Evolutionary conservation across 441 rosid genomes (phyloP).

Genomic region (Mallotus japonicus): DNA sequence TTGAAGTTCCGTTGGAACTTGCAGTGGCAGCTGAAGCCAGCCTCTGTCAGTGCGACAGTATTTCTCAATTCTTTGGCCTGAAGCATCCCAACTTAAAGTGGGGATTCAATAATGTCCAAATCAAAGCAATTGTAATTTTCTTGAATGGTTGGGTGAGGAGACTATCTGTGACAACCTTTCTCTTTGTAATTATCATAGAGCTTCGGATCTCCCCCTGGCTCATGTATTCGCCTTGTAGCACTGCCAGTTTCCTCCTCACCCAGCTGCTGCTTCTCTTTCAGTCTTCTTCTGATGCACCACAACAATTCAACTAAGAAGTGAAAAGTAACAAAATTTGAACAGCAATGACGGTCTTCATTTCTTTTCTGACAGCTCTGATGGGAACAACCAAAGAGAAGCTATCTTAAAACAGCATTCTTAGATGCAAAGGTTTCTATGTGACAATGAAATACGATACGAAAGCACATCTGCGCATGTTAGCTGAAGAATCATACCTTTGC

Average conservation of each 20-base stretch:
- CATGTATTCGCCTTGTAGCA: neutral
- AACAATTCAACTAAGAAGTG: slow-evolving; percentile 5
- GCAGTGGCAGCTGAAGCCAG: neutral
- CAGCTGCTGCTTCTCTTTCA: neutral
- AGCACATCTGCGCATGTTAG: neutral
- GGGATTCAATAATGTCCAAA: neutral
- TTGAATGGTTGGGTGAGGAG: neutral
- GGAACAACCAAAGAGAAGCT: neutral
- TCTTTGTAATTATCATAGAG: neutral
- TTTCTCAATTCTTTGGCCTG: neutral
- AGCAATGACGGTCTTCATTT: slow-evolving; percentile 4
- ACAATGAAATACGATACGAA: neutral
- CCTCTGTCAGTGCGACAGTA: neutral
- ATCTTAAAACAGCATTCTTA: neutral
- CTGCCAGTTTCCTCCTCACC: neutral
- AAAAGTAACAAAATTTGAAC: neutral
- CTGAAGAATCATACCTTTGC: slow-evolving; percentile 5
- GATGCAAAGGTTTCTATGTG: neutral
- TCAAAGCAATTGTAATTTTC: neutral
- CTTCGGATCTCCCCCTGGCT: neutral
- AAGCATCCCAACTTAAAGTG: neutral
- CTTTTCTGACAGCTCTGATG: neutral
- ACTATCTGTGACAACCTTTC: neutral
- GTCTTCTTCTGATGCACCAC: neutral
- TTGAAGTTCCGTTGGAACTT: neutral